These are phyloP conservation scores for Thalia dealbata DNA, from an alignment of 176 grass and related monocot genomes.

Conservation along the genomic window DNA sequence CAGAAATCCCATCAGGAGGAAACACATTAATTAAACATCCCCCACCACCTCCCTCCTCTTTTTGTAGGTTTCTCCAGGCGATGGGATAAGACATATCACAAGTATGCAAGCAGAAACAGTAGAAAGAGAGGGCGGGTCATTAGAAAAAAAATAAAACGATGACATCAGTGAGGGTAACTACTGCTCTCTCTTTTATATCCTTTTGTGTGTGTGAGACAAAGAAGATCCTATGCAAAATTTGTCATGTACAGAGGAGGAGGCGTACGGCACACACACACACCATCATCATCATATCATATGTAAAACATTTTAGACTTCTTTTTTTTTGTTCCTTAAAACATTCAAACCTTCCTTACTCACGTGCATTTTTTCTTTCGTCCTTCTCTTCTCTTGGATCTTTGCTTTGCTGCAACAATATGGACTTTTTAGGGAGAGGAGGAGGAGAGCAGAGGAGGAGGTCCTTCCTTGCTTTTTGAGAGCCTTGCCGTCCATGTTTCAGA, in stretches of 20 bases:
- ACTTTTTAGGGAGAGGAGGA: neutral
- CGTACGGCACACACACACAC: neutral
- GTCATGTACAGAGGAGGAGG: neutral
- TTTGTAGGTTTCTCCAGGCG: neutral
- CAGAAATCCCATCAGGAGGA: neutral
- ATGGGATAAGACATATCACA: neutral
- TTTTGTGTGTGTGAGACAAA: neutral
- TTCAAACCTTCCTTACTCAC: neutral
- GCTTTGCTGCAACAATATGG: neutral
- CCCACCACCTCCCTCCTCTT: neutral
- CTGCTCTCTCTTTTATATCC: constrained; percentile 2
- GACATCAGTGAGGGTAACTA: neutral
- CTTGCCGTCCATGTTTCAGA: constrained; percentile 47
- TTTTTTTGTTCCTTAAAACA: too few species aligned
- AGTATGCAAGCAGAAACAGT: neutral
- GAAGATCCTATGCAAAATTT: constrained; percentile 3
- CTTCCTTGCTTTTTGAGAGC: neutral
- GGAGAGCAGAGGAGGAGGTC: neutral
- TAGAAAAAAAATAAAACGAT: too few species aligned
- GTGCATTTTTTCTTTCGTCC: neutral
- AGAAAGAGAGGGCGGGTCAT: neutral
- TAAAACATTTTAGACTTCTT: too few species aligned
- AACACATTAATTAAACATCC: neutral
- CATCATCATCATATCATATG: too few species aligned
- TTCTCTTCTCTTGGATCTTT: too few species aligned